Conservation (phyloP, 225 moss, liverwort and hornwort species). For the Neckera pumila region DNA sequence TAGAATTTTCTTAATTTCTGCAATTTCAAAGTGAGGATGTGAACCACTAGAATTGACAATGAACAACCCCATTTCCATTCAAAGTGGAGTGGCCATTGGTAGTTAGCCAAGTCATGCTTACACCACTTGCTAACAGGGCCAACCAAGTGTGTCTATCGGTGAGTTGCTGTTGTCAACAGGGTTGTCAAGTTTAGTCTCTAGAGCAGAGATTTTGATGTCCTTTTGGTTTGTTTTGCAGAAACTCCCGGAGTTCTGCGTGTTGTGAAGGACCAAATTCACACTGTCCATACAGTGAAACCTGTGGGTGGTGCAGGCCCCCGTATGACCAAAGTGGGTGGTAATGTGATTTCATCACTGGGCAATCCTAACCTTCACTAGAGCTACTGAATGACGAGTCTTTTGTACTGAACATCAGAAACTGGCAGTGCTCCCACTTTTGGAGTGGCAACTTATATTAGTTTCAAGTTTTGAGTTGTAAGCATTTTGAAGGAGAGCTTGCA, state of each 20-base stretch:
- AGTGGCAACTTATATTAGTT: not conserved
- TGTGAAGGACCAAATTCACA: conserved; percentile 28
- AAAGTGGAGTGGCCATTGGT: not conserved
- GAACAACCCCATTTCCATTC: no score
- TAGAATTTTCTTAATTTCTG: not conserved
- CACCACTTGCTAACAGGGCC: not conserved
- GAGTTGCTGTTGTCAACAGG: not conserved
- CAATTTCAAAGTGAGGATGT: not conserved
- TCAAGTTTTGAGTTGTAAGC: not conserved
- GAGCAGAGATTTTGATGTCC: not conserved
- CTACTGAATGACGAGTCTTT: not conserved
- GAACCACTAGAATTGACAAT: not conserved
- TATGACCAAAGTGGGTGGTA: conserved; percentile 26
- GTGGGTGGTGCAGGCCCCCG: conserved; percentile 50
- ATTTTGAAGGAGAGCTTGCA: not conserved
- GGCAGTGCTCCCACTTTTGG: not conserved
- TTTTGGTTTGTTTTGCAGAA: conserved; percentile 7
- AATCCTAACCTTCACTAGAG: conserved; percentile 8
- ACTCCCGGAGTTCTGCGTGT: conserved; percentile 42
- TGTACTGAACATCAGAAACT: not conserved
- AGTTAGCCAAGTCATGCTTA: not conserved
- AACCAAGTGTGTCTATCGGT: not conserved
- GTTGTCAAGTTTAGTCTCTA: not conserved
- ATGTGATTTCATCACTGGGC: conserved; percentile 27
- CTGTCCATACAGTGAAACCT: not conserved